Base-by-base conservation (phyloP, 441 rosid genomes). In the Populus hybrid region DNA sequence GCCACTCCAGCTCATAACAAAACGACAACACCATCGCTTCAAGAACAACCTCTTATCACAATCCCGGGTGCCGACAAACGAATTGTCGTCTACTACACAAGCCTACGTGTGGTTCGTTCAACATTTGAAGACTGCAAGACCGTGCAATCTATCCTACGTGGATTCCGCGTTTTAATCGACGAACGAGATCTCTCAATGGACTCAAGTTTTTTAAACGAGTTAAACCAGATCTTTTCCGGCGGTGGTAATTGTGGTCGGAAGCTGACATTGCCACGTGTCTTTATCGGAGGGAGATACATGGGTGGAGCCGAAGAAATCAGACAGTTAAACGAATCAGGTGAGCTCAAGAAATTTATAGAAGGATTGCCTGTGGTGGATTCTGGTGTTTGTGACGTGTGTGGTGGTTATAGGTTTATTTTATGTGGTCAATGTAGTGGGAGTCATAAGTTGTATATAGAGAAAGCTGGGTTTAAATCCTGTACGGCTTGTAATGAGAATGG, bases 121-220 rank as follows among this genome's bases (percentile, higher is more conserved):
- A 91, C 97, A 24, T 92, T 80, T 82, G 93, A 91, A 73, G 94
- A 92, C 74, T 92, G 94, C 83, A 74, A 82, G 59, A 33, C 81
- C 31, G 92, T 91, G 77, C 71, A 86, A 66, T 86, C 93, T 4
- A 90, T 94, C 79, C 89, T 94, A 38, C 91, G 85, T 0, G 89
- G 84, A 6, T 75, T 84, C 69, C 82, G 87, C 0, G 89, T 88
- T 75, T 82, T 88, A 1, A 76, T 89, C 59, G 96, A 94, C 86
- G 97, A 94, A 69, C 90, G 94, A 5, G 97, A 93, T 83, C 74
- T 94, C 77, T 86, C 93, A 6, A 87, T 94, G 96, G 94, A 94
- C 42, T 64, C 85, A 0, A 74, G 50, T 1, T 90, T 86, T 79
- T 72, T 84, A 7, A 81, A 81, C 14, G 94, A 92, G 88, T 71